phyloP scores from a whole-genome alignment of 1,284 basidiomycete species.

The Microbotryum intermedium region DNA sequence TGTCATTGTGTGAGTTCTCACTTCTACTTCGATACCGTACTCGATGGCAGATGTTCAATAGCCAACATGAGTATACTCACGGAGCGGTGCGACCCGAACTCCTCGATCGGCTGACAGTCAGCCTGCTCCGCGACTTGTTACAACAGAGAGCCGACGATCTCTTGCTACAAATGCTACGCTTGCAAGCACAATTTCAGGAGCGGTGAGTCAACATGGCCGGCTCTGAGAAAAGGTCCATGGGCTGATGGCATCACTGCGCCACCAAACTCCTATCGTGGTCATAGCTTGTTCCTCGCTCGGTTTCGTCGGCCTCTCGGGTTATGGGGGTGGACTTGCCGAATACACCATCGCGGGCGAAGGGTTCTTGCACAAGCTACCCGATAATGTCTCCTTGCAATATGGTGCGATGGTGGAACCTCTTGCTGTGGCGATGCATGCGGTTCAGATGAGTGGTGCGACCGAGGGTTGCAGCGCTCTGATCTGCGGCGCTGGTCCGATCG shows the following conservation, averaged over 20 bases:
- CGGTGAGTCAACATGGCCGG: background rate
- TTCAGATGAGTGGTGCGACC: constrained; percentile 35
- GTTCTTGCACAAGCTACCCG: constrained; percentile 35
- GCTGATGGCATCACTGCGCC: background rate
- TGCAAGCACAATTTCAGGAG: constrained; percentile 17
- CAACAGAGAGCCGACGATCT: constrained; percentile 36
- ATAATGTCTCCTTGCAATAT: constrained; percentile 30
- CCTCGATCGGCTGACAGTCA: too few species aligned
- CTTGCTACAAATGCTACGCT: constrained; percentile 30
- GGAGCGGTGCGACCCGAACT: too few species aligned
- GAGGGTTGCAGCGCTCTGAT: constrained; percentile 36
- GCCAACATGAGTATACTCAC: background rate
- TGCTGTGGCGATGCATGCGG: constrained; percentile 39
- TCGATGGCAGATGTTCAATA: background rate
- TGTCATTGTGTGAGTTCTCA: constrained; percentile 35
- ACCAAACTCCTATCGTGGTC: too few species aligned
- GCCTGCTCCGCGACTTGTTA: too few species aligned
- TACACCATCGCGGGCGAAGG: constrained; percentile 35
- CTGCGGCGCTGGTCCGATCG: constrained; percentile 40
- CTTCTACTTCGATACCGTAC: background rate
- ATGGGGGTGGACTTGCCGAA: constrained; percentile 32
- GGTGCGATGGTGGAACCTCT: constrained; percentile 40
- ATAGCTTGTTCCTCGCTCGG: constrained; percentile 34
- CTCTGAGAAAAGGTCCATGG: background rate
- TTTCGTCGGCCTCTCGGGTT: constrained; percentile 32